A percentile compares a stretch with the other conserved stretches of the same genome.
Conservation (phyloP, 768 basidiomycete species). For the Mycena haematopus region DNA sequence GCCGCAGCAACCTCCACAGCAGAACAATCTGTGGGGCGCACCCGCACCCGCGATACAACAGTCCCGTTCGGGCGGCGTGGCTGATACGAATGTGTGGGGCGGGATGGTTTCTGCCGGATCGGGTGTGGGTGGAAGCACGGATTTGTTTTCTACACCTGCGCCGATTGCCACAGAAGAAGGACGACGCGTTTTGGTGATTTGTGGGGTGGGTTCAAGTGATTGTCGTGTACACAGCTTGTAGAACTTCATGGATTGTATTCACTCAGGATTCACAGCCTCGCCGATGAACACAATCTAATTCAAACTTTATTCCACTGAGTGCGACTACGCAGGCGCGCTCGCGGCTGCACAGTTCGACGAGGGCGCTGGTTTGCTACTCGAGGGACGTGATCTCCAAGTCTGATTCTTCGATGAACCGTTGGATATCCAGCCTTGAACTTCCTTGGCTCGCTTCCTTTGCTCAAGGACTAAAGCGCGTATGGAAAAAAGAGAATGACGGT, state of each 20-base stretch:
- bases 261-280: no score
- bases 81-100: slow-evolving; percentile 66
- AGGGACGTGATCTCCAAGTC: no score
- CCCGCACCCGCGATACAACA: slow-evolving; percentile 16
- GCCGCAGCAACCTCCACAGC: slow-evolving; percentile 40
- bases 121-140: slow-evolving; percentile 34
- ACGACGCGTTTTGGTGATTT: slow-evolving; percentile 84
- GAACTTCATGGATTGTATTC: slow-evolving; percentile 1
- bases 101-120: slow-evolving; percentile 26
- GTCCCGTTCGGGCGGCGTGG: neutral
- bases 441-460: no score
- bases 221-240: neutral
- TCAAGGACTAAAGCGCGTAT: no score
- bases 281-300: no score
- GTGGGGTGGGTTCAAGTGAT: slow-evolving; percentile 84
- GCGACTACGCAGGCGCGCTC: no score
- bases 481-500: no score
- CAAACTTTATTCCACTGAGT: no score
- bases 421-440: no score
- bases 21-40: slow-evolving; percentile 51
- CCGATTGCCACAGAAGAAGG: slow-evolving; percentile 56
- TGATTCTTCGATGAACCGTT: no score
- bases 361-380: no score
- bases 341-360: no score
- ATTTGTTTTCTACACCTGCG: slow-evolving; percentile 42